phyloP scores from a whole-genome alignment of 352 stramenopile genomes.

The Phytophthora colocasiae region DNA sequence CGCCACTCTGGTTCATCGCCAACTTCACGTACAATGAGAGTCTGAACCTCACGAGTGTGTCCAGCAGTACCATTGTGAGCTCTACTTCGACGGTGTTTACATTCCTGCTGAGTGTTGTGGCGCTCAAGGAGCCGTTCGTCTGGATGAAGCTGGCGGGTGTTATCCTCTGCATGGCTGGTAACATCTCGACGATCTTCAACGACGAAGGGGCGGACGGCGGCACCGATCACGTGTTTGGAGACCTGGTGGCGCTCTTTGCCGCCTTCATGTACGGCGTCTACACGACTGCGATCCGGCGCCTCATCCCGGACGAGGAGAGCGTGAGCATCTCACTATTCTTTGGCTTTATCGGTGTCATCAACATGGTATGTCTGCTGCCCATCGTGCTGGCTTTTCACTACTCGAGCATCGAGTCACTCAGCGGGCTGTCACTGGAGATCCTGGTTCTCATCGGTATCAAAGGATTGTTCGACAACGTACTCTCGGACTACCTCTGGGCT shows the following conservation, averaged over 20 bases:
- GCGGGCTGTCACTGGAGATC: conserved; percentile 72
- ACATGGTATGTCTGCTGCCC: conserved; percentile 82
- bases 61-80: conserved; percentile 95
- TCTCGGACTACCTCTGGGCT: conserved; percentile 96
- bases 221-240: conserved; percentile 57
- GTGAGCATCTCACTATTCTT: conserved; percentile 95
- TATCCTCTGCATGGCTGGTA: conserved; percentile 86
- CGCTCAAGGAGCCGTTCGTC: conserved; percentile 83
- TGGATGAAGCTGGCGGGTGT: conserved; percentile 87
- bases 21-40: conserved; percentile 95
- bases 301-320: conserved; percentile 83
- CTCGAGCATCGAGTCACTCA: conserved; percentile 67
- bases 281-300: conserved; percentile 85
- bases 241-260: conserved; percentile 72
- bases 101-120: conserved; percentile 88
- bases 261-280: conserved; percentile 96
- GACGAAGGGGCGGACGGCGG: conserved; percentile 48
- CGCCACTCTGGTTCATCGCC: conserved; percentile 94
- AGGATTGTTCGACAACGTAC: conserved; percentile 94
- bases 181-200: conserved; percentile 86
- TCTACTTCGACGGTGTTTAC: conserved; percentile 95
- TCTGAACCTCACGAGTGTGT: conserved; percentile 93
- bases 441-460: conserved; percentile 87
- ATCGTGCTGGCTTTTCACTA: conserved; percentile 70
- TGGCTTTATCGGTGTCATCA: conserved; percentile 94